Conservation (phyloP, 1,284 basidiomycete genomes). For the Leccinum griseonigrum region DNA sequence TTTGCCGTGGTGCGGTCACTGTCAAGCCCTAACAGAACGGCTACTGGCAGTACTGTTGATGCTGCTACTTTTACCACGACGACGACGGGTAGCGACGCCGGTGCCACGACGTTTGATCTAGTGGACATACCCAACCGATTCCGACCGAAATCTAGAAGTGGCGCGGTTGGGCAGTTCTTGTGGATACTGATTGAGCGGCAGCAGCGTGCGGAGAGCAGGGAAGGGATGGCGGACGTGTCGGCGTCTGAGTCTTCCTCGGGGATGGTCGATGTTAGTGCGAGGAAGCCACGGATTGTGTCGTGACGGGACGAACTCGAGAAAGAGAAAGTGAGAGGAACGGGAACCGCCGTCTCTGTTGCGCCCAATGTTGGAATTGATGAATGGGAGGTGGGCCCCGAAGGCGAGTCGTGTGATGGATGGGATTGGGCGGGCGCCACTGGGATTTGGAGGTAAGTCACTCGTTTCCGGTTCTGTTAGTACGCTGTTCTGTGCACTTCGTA, state of each 20-base stretch:
- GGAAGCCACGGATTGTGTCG: constrained; percentile 14
- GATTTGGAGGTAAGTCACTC: constrained; percentile 45
- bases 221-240: not conserved
- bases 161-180: constrained; percentile 46
- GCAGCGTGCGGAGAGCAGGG: not conserved
- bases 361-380: constrained; percentile 4
- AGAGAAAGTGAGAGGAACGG: constrained; percentile 1
- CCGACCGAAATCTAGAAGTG: constrained; percentile 38
- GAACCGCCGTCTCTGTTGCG: not conserved
- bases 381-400: constrained; percentile 17
- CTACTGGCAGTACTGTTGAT: not conserved
- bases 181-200: constrained; percentile 34
- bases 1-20: not conserved
- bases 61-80: not conserved
- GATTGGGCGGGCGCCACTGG: constrained; percentile 60
- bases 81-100: not conserved
- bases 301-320: constrained; percentile 12
- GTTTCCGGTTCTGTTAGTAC: not conserved
- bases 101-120: constrained; percentile 4
- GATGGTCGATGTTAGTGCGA: not conserved
- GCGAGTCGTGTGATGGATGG: constrained; percentile 41
- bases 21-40: not conserved
- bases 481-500: no score
- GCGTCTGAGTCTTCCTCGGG: not conserved
- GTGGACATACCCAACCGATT: constrained; percentile 36